Conservation (phyloP, 306 rosid species). For the Cicer bijugum region DNA sequence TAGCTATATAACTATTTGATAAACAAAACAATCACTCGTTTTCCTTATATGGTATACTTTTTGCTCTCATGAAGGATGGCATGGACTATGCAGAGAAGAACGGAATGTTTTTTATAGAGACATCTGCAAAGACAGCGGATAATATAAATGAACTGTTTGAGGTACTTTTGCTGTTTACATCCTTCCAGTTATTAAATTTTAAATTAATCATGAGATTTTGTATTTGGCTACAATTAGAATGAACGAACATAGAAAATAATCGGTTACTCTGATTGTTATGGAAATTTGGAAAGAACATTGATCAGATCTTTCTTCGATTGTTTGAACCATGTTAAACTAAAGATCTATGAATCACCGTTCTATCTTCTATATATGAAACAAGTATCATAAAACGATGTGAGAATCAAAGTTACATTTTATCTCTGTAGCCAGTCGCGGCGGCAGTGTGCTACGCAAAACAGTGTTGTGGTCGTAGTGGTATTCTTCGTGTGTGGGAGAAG, state of each 20-base stretch:
- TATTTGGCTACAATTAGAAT: slow-evolving; percentile 39
- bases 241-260: slow-evolving; percentile 16
- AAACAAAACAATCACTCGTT: not conserved
- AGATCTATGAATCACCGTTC: slow-evolving; percentile 9
- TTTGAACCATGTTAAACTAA: slow-evolving; percentile 10
- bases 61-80: slow-evolving; percentile 69
- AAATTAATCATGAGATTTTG: slow-evolving; percentile 24
- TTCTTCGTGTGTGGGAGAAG: too few relatives aligned
- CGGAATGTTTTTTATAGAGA: slow-evolving; percentile 97
- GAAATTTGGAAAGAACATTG: not conserved
- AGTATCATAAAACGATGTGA: slow-evolving; percentile 18
- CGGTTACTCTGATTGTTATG: slow-evolving; percentile 15
- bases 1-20: slow-evolving; percentile 6
- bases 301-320: slow-evolving; percentile 20
- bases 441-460: too few relatives aligned
- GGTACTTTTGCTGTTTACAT: slow-evolving; percentile 58
- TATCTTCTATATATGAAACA: slow-evolving; percentile 22
- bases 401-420: not conserved
- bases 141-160: slow-evolving; percentile 93
- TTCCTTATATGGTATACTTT: slow-evolving; percentile 15
- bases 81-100: slow-evolving; percentile 90
- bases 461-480: too few relatives aligned
- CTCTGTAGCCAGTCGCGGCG: too few relatives aligned
- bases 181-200: slow-evolving; percentile 32
- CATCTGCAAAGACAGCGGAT: slow-evolving; percentile 98